Percentiles rank a stretch among this genome's conserved stretches.
phyloP scores from a whole-genome alignment of 1,284 basidiomycete genomes.

The Melampsora americana region DNA sequence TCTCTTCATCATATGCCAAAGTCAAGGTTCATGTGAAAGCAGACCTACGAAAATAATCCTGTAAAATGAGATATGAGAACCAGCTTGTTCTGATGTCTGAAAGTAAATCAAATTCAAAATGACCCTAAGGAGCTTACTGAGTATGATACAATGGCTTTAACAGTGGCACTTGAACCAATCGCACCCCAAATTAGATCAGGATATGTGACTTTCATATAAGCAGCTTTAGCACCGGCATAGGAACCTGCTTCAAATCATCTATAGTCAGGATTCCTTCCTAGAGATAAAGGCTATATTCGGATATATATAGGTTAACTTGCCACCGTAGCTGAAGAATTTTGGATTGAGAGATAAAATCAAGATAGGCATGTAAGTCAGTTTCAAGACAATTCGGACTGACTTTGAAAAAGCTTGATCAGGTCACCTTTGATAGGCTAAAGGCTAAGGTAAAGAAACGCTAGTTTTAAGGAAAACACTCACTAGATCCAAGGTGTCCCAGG shows the following conservation, averaged over 20 bases:
- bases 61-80: no score
- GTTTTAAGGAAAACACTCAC: not conserved
- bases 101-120: not conserved
- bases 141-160: slow-evolving; percentile 47
- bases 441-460: not conserved
- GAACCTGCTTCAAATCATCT: slow-evolving; percentile 52
- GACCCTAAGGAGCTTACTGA: not conserved
- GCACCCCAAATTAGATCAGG: slow-evolving; percentile 51
- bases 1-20: no score
- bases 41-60: no score
- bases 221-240: slow-evolving; percentile 51
- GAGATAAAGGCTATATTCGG: no score
- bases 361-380: not conserved
- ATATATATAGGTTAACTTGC: not conserved
- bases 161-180: slow-evolving; percentile 51
- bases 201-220: slow-evolving; percentile 50
- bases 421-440: not conserved
- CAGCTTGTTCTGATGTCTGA: not conserved
- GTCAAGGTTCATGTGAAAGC: no score
- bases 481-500: not conserved
- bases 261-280: not conserved
- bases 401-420: not conserved
- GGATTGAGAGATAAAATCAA: not conserved
- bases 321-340: not conserved
- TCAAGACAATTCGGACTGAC: no score